Evolutionary conservation across 2,329 filamentous ascomycete species (phyloP).

Genomic region (Curvularia lunata): DNA sequence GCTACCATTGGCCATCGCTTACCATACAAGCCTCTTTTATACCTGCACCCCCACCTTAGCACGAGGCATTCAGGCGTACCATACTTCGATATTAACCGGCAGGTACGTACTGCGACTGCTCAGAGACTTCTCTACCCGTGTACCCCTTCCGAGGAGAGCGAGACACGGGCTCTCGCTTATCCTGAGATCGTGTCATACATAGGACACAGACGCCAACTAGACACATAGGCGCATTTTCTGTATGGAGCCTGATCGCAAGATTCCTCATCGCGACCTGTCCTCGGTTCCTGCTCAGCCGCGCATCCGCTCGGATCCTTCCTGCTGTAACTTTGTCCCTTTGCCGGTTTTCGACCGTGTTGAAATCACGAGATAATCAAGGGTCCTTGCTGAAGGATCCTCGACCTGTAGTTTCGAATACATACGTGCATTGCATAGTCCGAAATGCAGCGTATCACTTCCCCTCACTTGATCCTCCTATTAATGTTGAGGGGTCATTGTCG

Average conservation of each 20-base stretch:
- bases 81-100: background rate
- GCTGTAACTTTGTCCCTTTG: background rate
- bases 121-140: background rate
- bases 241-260: background rate
- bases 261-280: background rate
- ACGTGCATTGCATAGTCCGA: background rate
- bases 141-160: background rate
- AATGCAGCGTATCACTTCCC: background rate
- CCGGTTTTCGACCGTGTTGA: background rate
- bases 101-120: background rate
- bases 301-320: background rate
- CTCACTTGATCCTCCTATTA: background rate
- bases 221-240: background rate
- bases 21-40: background rate
- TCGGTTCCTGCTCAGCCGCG: background rate
- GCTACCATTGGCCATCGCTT: background rate
- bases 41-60: background rate
- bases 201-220: background rate
- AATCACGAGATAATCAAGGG: background rate
- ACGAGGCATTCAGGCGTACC: background rate
- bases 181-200: too few relatives aligned
- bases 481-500: background rate
- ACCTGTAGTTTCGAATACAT: background rate
- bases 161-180: background rate
- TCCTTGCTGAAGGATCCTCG: background rate